phyloP scores from a whole-genome alignment of 2,329 filamentous ascomycete species.

The Venturia oleaginea region DNA sequence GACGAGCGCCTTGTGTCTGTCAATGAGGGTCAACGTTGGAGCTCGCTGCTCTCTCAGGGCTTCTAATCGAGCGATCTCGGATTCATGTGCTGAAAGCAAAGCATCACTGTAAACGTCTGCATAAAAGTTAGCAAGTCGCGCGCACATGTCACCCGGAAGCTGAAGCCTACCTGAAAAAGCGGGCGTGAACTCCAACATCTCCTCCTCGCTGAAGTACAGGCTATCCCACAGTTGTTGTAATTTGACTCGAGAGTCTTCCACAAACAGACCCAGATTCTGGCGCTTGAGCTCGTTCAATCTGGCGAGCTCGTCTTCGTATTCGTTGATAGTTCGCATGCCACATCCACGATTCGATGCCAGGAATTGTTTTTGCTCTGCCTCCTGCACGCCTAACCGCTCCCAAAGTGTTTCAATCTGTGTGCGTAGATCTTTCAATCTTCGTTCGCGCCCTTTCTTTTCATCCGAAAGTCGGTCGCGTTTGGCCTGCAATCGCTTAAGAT shows the following conservation, averaged over 20 bases:
- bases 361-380: conserved; percentile 75
- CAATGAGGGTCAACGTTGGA: conserved; percentile 72
- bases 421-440: conserved; percentile 66
- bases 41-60: conserved; percentile 76
- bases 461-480: conserved; percentile 77
- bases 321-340: conserved; percentile 84
- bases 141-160: neutral
- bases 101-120: conserved; percentile 90
- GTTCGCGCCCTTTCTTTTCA: conserved; percentile 81
- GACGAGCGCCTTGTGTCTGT: conserved; percentile 73
- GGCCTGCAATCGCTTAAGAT: conserved; percentile 60
- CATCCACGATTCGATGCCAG: conserved; percentile 81
- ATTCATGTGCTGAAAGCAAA: conserved; percentile 86
- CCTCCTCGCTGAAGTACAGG: conserved; percentile 91
- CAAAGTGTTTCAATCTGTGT: conserved; percentile 75
- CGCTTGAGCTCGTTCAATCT: conserved; percentile 86
- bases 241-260: conserved; percentile 84
- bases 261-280: conserved; percentile 90
- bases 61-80: conserved; percentile 76
- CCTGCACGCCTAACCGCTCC: conserved; percentile 78
- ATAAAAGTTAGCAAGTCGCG: conserved; percentile 5
- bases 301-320: conserved; percentile 84
- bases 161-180: conserved; percentile 59
- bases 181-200: conserved; percentile 96
- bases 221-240: conserved; percentile 93